Conservation (phyloP, 1,284 basidiomycete species). For the Abortiporus biennis region DNA sequence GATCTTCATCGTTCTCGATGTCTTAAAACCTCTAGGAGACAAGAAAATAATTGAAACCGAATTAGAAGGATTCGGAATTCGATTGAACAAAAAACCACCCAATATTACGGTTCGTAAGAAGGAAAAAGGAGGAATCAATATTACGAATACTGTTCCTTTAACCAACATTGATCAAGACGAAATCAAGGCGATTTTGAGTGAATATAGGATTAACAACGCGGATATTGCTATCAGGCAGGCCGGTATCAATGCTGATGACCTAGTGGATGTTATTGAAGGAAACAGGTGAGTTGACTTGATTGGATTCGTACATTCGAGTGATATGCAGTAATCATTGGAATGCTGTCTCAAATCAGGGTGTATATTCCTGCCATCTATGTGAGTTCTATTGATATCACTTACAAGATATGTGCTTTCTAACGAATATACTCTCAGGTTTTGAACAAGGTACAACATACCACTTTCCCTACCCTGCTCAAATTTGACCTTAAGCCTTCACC, state of each 20-base stretch:
- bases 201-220: conserved; percentile 88
- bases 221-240: conserved; percentile 93
- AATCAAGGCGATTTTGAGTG: conserved; percentile 92
- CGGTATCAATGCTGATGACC: conserved; percentile 91
- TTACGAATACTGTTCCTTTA: conserved; percentile 95
- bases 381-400: conserved; percentile 22
- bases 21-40: conserved; percentile 94
- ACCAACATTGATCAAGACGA: conserved; percentile 95
- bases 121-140: conserved; percentile 91
- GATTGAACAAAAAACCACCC: conserved; percentile 94
- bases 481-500: conserved; percentile 19
- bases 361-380: conserved; percentile 93
- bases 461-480: not conserved
- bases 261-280: conserved; percentile 96
- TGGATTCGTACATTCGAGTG: not conserved
- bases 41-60: conserved; percentile 90
- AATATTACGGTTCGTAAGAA: conserved; percentile 86
- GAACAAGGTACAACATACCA: conserved; percentile 53
- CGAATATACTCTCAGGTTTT: conserved; percentile 44
- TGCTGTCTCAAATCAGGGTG: conserved; percentile 49
- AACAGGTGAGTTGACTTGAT: conserved; percentile 57
- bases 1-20: conserved; percentile 98
- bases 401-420: not conserved
- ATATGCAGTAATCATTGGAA: not conserved
- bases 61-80: conserved; percentile 95